phyloP scores from a whole-genome alignment of 257 asterid genomes.

The Phtheirospermum japonicum region DNA sequence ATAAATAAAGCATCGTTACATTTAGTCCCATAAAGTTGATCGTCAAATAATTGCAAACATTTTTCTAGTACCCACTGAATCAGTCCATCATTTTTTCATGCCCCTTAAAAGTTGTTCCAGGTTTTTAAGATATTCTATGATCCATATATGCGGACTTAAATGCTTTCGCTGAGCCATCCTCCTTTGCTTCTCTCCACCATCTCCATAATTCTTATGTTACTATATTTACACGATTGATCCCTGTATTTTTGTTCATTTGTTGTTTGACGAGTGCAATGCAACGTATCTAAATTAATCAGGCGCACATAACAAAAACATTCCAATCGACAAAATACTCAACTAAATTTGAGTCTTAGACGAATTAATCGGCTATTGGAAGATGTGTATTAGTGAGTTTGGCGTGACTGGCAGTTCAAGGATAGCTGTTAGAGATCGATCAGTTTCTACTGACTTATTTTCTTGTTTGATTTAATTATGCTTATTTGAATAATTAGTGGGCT shows the following conservation, averaged over 20 bases:
- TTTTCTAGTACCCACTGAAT: conserved; percentile 10
- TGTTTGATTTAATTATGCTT: too few species aligned
- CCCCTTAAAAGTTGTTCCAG: conserved; percentile 11
- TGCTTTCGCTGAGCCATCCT: conserved; percentile 11
- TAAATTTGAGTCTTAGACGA: conserved; percentile 9
- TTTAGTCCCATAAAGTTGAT: conserved; percentile 19
- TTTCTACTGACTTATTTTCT: too few species aligned
- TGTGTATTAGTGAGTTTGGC: conserved; percentile 9
- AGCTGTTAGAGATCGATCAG: background rate
- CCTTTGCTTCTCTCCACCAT: conserved; percentile 12
- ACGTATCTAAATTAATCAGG: conserved; percentile 17
- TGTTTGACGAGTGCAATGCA: conserved; percentile 2
- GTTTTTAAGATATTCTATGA: conserved; percentile 6
- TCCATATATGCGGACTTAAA: background rate
- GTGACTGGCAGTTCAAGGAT: conserved; percentile 11
- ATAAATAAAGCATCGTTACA: conserved; percentile 15
- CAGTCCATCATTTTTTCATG: background rate
- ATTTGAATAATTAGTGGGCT: too few species aligned
- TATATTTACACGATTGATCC: too few species aligned
- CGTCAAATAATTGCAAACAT: conserved; percentile 4
- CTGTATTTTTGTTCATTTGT: background rate
- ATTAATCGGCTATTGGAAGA: background rate
- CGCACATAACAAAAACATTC: conserved; percentile 7
- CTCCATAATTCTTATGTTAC: background rate
- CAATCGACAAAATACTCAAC: conserved; percentile 9